Evolutionary conservation across 2,329 filamentous ascomycete genomes (phyloP).

Genomic region (Basipetospora chlamydospora): DNA sequence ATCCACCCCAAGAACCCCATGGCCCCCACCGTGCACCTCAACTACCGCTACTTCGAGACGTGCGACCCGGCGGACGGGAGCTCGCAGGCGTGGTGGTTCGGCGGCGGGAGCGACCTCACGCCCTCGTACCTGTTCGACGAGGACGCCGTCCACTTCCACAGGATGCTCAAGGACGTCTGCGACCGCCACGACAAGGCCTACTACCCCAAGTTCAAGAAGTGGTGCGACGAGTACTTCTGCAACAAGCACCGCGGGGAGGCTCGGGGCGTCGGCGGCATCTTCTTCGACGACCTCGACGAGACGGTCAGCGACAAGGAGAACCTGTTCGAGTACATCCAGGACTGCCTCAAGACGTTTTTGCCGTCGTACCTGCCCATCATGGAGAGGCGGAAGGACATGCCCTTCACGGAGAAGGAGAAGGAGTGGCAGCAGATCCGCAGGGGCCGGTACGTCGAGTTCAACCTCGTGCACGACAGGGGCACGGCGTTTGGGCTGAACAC

Average conservation of each 20-base stretch:
- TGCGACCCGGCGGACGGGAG: conserved; percentile 69
- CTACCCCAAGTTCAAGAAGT: conserved; percentile 90
- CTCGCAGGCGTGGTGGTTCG: conserved; percentile 93
- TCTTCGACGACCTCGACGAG: too few species aligned
- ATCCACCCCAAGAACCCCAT: conserved; percentile 90
- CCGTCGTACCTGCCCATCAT: conserved; percentile 87
- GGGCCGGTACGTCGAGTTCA: conserved; percentile 97
- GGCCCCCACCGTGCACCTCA: conserved; percentile 93
- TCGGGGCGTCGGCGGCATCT: conserved; percentile 87
- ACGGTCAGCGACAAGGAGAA: conserved; percentile 82
- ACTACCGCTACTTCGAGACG: conserved; percentile 98
- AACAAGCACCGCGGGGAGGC: conserved; percentile 82
- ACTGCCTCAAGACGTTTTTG: conserved; percentile 73
- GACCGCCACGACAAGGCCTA: conserved; percentile 86
- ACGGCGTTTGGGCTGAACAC: conserved; percentile 91
- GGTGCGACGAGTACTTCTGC: conserved; percentile 96
- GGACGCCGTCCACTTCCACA: conserved; percentile 93
- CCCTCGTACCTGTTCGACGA: conserved; percentile 92
- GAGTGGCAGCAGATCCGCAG: conserved; percentile 91
- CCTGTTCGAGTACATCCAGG: conserved; percentile 77
- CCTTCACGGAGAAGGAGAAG: conserved; percentile 74
- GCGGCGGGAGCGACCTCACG: conserved; percentile 86
- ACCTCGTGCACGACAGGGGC: conserved; percentile 89
- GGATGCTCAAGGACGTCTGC: conserved; percentile 80
- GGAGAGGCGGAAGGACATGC: conserved; percentile 78